Percentiles rank a stretch among this genome's conserved stretches.
phyloP scores from a whole-genome alignment of 108 stramenopile genomes.

The Aurantiochytrium sp. region DNA sequence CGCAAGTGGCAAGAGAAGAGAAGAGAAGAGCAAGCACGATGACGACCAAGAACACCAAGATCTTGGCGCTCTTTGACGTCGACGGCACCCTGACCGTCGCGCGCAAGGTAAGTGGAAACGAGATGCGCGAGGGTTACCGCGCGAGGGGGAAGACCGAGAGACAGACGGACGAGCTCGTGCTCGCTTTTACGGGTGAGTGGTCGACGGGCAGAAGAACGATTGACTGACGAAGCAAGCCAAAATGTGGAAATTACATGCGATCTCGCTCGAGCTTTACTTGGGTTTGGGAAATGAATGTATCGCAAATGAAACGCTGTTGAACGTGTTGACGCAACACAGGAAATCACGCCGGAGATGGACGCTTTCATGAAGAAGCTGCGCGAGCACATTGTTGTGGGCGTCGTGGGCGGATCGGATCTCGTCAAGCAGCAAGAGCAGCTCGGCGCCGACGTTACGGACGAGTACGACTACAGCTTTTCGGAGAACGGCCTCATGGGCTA shows the following conservation, averaged over 20 bases:
- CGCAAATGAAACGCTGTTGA: no score
- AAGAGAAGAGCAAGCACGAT: neutral
- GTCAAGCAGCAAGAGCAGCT: conserved; percentile 98
- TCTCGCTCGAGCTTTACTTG: no score
- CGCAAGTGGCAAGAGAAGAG: no score
- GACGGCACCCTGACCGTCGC: conserved; percentile 98
- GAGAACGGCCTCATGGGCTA: conserved; percentile 98
- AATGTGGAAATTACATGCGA: no score
- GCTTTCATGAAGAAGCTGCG: conserved; percentile 73
- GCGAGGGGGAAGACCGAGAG: neutral
- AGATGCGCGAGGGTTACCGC: no score
- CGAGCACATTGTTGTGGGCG: conserved; percentile 85
- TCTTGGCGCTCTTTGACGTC: conserved; percentile 94
- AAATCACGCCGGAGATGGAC: conserved; percentile 73
- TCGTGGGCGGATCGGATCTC: conserved; percentile 96
- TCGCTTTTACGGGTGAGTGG: no score
- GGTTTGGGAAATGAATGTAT: no score
- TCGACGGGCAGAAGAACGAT: no score
- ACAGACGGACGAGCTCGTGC: no score
- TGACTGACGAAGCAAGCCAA: no score
- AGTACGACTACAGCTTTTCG: conserved; percentile 94
- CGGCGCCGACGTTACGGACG: conserved; percentile 67
- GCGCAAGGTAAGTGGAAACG: conserved; percentile 52
- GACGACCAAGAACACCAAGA: conserved; percentile 21
- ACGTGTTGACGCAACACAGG: neutral